Evolutionary conservation across 441 rosid genomes (phyloP).

Genomic region (Populus hybrid): DNA sequence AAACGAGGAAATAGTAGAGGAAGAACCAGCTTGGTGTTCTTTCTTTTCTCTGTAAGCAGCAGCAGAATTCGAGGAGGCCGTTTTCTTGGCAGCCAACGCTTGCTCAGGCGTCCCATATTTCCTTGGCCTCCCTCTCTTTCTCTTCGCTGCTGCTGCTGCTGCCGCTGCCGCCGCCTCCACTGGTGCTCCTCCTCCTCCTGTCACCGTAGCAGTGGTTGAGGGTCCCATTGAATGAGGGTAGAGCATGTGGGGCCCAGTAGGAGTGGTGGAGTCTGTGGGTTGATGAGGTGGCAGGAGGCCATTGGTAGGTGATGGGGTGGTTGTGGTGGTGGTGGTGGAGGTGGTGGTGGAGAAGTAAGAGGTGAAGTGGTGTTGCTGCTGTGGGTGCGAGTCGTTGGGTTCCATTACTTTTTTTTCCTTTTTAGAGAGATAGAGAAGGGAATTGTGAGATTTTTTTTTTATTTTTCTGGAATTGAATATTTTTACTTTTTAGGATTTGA

Average conservation of each 20-base stretch:
- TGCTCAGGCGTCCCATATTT: slow-evolving; percentile 86
- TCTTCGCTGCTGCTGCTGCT: slow-evolving; percentile 26
- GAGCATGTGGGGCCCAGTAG: slow-evolving; percentile 32
- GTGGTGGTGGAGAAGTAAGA: slow-evolving; percentile 37
- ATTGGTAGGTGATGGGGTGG: slow-evolving; percentile 38
- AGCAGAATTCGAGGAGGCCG: slow-evolving; percentile 10
- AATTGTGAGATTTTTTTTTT: slow-evolving; percentile 14
- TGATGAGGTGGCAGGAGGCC: slow-evolving; percentile 39
- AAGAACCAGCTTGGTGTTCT: neutral
- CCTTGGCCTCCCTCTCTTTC: slow-evolving; percentile 79
- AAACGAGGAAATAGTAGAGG: neutral
- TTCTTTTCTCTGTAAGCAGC: neutral
- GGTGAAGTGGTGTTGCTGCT: slow-evolving; percentile 31
- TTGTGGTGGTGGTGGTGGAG: slow-evolving; percentile 12
- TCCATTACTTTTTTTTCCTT: slow-evolving; percentile 32
- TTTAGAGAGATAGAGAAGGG: slow-evolving; percentile 18
- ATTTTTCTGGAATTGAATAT: slow-evolving; percentile 23
- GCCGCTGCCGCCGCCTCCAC: slow-evolving; percentile 3
- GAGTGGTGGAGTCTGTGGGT: neutral
- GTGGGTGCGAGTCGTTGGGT: slow-evolving; percentile 26
- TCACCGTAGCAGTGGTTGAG: slow-evolving; percentile 46
- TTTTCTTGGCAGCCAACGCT: slow-evolving; percentile 78
- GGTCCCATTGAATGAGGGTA: slow-evolving; percentile 69
- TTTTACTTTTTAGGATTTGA: slow-evolving; percentile 16
- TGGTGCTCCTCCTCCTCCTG: slow-evolving; percentile 44